These are phyloP conservation scores for Lepidopterella palustris DNA, from an alignment of 495 filamentous ascomycete genomes.

Conservation along the genomic window DNA sequence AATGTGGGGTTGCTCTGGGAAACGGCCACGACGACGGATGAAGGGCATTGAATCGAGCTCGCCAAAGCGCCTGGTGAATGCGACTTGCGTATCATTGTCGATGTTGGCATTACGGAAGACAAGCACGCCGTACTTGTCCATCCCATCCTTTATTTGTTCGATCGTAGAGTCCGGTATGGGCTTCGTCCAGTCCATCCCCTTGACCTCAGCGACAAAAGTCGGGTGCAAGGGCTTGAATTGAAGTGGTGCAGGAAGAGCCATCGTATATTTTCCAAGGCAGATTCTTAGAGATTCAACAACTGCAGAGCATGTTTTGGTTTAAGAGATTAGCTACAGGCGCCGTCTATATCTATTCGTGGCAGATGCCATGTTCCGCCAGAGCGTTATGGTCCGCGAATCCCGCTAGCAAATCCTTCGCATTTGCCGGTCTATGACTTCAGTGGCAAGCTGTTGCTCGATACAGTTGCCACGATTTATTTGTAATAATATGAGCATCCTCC, in stretches of 20 bases:
- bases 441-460: no score
- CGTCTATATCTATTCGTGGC: no score
- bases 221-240: not conserved
- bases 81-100: conserved; percentile 47
- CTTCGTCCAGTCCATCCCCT: not conserved
- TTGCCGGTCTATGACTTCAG: no score
- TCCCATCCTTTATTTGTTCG: not conserved
- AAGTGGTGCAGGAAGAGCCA: not conserved
- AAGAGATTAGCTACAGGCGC: no score
- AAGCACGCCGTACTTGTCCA: conserved; percentile 52
- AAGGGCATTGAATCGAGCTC: conserved; percentile 55
- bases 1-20: conserved; percentile 46
- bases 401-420: no score
- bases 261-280: not conserved
- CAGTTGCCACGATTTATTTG: no score
- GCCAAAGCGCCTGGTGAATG: conserved; percentile 49
- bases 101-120: conserved; percentile 50
- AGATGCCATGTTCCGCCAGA: no score
- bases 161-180: not conserved
- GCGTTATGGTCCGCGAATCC: no score
- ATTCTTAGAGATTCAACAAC: no score
- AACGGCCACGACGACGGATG: conserved; percentile 41
- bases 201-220: not conserved
- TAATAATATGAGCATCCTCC: no score
- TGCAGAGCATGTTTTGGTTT: no score